These are phyloP conservation scores for Podila epigama DNA, from an alignment of 192 early-diverging fungal genomes.

Conservation along the genomic window DNA sequence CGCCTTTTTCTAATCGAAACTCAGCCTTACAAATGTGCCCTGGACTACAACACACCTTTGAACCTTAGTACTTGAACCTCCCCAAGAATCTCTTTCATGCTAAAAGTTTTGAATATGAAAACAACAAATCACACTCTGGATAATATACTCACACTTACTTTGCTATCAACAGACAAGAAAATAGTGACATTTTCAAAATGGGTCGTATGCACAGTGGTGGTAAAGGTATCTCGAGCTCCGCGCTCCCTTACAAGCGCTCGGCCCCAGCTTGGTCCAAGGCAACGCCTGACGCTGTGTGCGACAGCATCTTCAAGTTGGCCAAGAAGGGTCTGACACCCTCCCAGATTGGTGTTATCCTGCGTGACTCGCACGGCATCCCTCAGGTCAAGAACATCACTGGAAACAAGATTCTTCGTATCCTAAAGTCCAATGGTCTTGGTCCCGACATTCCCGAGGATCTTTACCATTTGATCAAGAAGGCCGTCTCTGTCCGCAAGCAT, in stretches of 20 bases:
- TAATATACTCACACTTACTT: no score
- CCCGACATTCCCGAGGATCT: constrained; percentile 99
- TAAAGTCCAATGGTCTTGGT: constrained; percentile 95
- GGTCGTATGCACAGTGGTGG: constrained; percentile 98
- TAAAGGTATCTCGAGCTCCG: constrained; percentile 93
- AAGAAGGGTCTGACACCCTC: constrained; percentile 99
- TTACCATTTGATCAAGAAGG: constrained; percentile 99
- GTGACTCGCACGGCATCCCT: constrained; percentile 98
- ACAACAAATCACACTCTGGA: no score
- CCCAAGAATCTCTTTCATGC: no score
- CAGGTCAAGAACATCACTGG: constrained; percentile 97
- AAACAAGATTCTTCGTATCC: constrained; percentile 99
- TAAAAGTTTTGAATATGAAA: no score
- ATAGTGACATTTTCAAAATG: constrained; percentile 74
- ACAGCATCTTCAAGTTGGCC: constrained; percentile 98
- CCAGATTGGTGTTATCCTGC: constrained; percentile 97
- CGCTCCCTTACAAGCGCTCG: constrained; percentile 96
- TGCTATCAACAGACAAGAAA: constrained; percentile 23
- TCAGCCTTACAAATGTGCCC: no score
- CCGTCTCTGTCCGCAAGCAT: constrained; percentile 98
- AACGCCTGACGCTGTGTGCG: constrained; percentile 95
- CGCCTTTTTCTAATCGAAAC: no score
- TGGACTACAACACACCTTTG: no score
- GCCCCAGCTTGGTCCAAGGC: constrained; percentile 99
- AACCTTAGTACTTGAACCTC: no score